phyloP scores from a whole-genome alignment of 208 protist genomes.

The Tetramitus jugosus region DNA sequence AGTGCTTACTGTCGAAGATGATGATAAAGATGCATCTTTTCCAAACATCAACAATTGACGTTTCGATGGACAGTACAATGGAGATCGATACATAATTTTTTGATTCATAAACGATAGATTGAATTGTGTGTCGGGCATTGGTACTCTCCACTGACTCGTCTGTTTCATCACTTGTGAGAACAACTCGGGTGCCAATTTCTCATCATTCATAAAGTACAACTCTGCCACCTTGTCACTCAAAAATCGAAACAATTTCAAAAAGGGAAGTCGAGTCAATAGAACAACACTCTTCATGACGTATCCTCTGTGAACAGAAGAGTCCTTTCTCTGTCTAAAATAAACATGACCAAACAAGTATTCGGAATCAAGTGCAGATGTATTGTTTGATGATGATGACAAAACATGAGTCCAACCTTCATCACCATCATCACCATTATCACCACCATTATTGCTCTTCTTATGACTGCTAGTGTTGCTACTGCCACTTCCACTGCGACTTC shows the following conservation, averaged over 20 bases:
- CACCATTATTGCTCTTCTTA: too few relatives aligned
- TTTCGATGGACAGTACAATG: background rate
- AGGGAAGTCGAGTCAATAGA: background rate
- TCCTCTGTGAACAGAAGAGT: background rate
- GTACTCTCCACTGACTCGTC: background rate
- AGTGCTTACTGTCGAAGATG: background rate
- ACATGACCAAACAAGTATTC: background rate
- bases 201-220: background rate
- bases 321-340: background rate
- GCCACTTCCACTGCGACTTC: too few relatives aligned
- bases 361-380: background rate
- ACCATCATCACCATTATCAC: too few relatives aligned
- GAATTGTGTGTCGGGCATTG: background rate
- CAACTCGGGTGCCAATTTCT: background rate
- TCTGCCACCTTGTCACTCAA: background rate
- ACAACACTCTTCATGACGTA: background rate
- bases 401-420: too few relatives aligned
- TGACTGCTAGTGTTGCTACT: too few relatives aligned
- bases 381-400: too few relatives aligned
- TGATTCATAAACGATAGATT: background rate
- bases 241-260: background rate
- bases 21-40: background rate
- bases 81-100: background rate
- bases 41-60: background rate
- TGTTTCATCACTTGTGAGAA: background rate